Conservation (phyloP, 2,329 filamentous ascomycete species). For the Ilyonectria mors-panacis region DNA sequence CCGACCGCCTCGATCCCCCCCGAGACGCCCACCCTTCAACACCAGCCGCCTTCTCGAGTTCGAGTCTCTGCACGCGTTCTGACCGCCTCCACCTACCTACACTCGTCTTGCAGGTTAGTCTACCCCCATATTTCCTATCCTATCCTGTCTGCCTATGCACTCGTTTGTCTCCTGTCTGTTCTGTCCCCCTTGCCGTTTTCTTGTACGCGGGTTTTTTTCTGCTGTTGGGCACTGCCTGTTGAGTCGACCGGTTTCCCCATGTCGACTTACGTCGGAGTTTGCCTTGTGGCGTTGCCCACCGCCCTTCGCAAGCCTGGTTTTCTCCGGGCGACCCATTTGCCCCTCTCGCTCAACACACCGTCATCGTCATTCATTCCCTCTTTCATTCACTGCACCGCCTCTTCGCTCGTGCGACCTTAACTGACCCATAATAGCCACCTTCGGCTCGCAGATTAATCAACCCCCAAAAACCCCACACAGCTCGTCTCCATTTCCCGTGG, state of each 20-base stretch:
- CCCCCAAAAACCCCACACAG: slow-evolving; percentile 20
- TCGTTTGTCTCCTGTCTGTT: background rate
- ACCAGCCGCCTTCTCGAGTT: slow-evolving; percentile 31
- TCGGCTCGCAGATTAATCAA: slow-evolving; percentile 42
- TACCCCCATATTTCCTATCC: background rate
- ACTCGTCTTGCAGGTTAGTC: slow-evolving; percentile 44
- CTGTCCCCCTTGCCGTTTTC: background rate
- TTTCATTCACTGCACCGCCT: slow-evolving; percentile 25
- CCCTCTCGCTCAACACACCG: slow-evolving; percentile 40
- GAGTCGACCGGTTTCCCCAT: slow-evolving; percentile 32
- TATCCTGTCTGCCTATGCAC: background rate
- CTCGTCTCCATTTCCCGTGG: slow-evolving; percentile 40
- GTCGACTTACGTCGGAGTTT: slow-evolving; percentile 43
- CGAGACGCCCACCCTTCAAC: slow-evolving; percentile 16
- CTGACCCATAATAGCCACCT: slow-evolving; percentile 41
- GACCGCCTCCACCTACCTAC: slow-evolving; percentile 43
- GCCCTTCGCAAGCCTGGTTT: slow-evolving; percentile 45
- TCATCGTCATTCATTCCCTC: slow-evolving; percentile 32
- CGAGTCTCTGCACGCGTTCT: slow-evolving; percentile 42
- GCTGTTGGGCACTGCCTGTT: slow-evolving; percentile 23
- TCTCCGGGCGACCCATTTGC: slow-evolving; percentile 43
- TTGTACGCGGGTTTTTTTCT: slow-evolving; percentile 29
- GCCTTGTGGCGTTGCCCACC: slow-evolving; percentile 48
- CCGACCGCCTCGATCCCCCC: slow-evolving; percentile 23
- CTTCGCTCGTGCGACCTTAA: slow-evolving; percentile 11